Percentiles rank a stretch among this genome's conserved stretches.
Conservation (phyloP, 163 green algal genomes). For the Chlamydomonas reinhardtii region DNA sequence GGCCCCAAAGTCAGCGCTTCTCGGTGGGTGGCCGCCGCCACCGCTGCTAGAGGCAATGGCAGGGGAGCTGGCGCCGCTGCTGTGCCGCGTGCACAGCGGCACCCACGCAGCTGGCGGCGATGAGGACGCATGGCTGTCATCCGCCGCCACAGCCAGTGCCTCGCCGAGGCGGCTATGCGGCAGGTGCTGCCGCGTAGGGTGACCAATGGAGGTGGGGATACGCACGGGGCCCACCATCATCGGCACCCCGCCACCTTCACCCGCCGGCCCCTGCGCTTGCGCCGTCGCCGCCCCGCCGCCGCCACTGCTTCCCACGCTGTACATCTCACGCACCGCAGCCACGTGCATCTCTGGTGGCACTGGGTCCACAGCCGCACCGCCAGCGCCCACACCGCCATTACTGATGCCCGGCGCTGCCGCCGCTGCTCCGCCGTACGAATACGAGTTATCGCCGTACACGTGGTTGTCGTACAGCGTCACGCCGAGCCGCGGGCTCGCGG, state of each 20-base stretch:
- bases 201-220: conserved; percentile 4
- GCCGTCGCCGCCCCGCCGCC: no score
- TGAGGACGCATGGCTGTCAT: no score
- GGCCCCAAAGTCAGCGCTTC: no score
- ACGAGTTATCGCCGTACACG: background rate
- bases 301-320: background rate
- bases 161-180: background rate
- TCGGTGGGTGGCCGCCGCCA: background rate
- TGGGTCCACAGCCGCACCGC: background rate
- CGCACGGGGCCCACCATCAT: background rate
- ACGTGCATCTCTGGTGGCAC: background rate
- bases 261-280: no score
- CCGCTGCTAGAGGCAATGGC: background rate
- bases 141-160: background rate
- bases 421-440: background rate
- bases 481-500: background rate
- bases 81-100: background rate
- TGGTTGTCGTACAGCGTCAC: conserved; percentile 34
- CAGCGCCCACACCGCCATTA: background rate
- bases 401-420: background rate
- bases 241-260: background rate
- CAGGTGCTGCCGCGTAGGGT: background rate
- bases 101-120: background rate
- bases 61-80: background rate
- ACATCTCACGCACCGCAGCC: background rate